phyloP scores from a whole-genome alignment of 2,329 filamentous ascomycete genomes.

The Hypoxylon sp. region DNA sequence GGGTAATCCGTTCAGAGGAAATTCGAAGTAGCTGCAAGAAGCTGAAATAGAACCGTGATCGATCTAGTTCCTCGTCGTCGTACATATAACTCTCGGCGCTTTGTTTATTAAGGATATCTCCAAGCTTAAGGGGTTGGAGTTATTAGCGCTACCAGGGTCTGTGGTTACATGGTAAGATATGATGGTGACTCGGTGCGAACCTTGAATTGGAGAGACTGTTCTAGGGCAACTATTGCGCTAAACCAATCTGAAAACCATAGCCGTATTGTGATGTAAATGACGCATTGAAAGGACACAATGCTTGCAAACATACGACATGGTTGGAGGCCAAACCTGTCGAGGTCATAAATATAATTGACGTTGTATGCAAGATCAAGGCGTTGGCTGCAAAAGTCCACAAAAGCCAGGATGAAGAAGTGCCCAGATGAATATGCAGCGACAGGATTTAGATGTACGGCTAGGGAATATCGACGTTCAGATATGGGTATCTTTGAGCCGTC shows the following conservation, averaged over 20 bases:
- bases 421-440: neutral
- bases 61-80: neutral
- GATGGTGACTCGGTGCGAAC: neutral
- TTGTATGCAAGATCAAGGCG: too few species aligned
- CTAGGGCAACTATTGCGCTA: neutral
- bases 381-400: too few species aligned
- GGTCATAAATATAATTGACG: too few species aligned
- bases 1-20: neutral
- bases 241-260: neutral
- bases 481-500: neutral
- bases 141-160: neutral
- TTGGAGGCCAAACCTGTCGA: neutral
- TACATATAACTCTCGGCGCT: neutral
- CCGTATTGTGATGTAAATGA: neutral
- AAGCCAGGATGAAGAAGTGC: neutral
- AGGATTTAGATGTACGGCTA: neutral
- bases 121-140: neutral
- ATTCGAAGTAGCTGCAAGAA: neutral
- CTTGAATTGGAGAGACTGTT: neutral
- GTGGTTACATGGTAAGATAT: neutral
- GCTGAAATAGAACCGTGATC: neutral
- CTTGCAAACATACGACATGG: neutral
- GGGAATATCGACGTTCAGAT: constrained; percentile 1
- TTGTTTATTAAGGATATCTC: neutral
- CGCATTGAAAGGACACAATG: neutral